Conservation (phyloP, 2,329 filamentous ascomycete species). For the Colletotrichum chrysophilum region DNA sequence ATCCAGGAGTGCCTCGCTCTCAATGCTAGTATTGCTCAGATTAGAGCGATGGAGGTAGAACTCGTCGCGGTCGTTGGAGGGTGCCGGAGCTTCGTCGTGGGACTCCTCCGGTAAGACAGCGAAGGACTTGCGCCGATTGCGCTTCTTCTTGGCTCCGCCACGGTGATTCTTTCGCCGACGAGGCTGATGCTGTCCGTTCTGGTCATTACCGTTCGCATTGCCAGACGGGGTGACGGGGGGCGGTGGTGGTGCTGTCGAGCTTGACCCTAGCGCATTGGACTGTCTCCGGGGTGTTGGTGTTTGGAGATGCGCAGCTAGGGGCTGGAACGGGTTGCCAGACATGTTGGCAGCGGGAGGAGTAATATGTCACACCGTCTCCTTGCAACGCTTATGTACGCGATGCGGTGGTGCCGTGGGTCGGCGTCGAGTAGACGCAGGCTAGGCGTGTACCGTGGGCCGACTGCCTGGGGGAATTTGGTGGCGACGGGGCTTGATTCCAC, state of each 20-base stretch:
- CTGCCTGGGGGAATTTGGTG: constrained; percentile 1
- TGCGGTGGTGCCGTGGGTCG: not conserved
- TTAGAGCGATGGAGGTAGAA: constrained; percentile 62
- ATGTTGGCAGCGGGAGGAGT: constrained; percentile 23
- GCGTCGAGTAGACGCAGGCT: constrained; percentile 10
- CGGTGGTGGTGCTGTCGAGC: constrained; percentile 15
- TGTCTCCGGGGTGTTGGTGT: constrained; percentile 5
- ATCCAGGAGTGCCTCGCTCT: constrained; percentile 87
- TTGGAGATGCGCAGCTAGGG: constrained; percentile 24
- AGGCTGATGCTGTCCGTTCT: constrained; percentile 20
- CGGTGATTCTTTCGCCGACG: constrained; percentile 72
- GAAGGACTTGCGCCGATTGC: constrained; percentile 80
- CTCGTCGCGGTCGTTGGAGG: constrained; percentile 37
- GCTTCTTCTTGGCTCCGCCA: constrained; percentile 79
- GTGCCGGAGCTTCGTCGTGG: constrained; percentile 37
- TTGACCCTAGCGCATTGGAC: constrained; percentile 14
- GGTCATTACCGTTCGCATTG: constrained; percentile 9
- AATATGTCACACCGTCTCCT: constrained; percentile 4
- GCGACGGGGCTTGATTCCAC: constrained; percentile 16
- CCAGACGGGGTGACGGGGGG: constrained; percentile 2
- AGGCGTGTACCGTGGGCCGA: not conserved
- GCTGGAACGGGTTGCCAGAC: constrained; percentile 37
- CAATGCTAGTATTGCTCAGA: constrained; percentile 83
- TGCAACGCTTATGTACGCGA: constrained; percentile 6
- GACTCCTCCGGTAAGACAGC: constrained; percentile 66